phyloP scores from a whole-genome alignment of 2,329 filamentous ascomycete species.

The Chrysoporthe deuterocubensis region DNA sequence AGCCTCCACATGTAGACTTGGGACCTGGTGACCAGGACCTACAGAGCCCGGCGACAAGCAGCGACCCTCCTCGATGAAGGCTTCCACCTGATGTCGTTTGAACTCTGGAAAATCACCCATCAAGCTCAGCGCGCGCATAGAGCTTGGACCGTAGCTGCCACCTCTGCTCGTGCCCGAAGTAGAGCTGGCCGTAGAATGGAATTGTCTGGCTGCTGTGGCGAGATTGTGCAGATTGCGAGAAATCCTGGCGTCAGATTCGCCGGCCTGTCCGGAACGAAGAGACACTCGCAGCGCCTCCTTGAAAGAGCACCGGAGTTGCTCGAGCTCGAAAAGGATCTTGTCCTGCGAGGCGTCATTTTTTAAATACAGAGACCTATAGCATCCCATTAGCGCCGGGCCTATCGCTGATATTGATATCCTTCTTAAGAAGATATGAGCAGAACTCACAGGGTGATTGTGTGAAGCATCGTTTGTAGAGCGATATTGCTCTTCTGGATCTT shows the following conservation, averaged over 20 bases:
- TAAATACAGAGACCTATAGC: constrained; percentile 29
- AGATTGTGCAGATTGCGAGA: constrained; percentile 32
- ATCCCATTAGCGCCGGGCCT: not conserved
- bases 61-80: constrained; percentile 21
- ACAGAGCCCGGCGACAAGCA: not conserved
- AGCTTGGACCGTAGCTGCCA: constrained; percentile 18
- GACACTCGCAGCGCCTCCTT: constrained; percentile 31
- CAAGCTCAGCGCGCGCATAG: constrained; percentile 21
- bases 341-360: constrained; percentile 30
- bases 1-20: not conserved
- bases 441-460: constrained; percentile 33
- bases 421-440: not conserved
- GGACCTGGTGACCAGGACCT: not conserved
- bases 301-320: constrained; percentile 31
- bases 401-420: no score
- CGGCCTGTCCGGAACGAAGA: constrained; percentile 19
- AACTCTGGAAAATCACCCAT: constrained; percentile 27
- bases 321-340: constrained; percentile 30
- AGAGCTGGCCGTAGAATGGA: constrained; percentile 34
- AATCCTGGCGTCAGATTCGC: constrained; percentile 26
- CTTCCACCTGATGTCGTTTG: constrained; percentile 30
- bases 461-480: constrained; percentile 36
- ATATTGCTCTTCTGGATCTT: constrained; percentile 36
- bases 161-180: constrained; percentile 30
- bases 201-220: constrained; percentile 33